Percentiles rank a stretch among this genome's conserved stretches.
phyloP scores from a whole-genome alignment of 495 filamentous ascomycete species.

The Letharia columbiana region DNA sequence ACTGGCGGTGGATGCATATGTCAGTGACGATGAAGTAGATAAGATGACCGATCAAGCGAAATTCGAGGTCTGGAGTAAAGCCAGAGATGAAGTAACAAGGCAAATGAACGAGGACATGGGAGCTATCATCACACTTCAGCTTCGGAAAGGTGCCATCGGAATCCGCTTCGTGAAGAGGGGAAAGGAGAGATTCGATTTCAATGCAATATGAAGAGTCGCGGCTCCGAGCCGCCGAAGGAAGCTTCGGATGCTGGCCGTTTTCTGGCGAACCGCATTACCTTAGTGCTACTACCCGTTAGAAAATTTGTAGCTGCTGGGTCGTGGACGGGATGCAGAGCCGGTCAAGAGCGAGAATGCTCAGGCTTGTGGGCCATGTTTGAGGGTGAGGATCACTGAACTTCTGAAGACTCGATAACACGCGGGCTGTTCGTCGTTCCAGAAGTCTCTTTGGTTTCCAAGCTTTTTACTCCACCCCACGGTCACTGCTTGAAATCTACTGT shows the following conservation, averaged over 20 bases:
- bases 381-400: background rate
- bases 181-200: conserved; percentile 44
- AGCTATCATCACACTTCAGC: conserved; percentile 52
- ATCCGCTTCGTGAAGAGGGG: conserved; percentile 55
- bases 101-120: conserved; percentile 35
- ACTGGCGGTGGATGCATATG: conserved; percentile 55
- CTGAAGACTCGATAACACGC: background rate
- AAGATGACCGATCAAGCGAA: conserved; percentile 22
- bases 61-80: conserved; percentile 44
- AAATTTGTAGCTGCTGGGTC: background rate
- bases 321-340: background rate
- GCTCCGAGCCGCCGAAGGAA: background rate
- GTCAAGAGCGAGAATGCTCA: background rate
- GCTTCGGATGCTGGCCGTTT: background rate
- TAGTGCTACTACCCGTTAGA: background rate
- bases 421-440: background rate
- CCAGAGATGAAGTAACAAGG: conserved; percentile 39
- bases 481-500: background rate
- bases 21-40: conserved; percentile 50
- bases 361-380: background rate
- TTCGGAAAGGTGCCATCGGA: conserved; percentile 49
- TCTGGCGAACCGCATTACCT: background rate
- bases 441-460: background rate
- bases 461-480: background rate
- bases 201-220: background rate